Conservation (phyloP, 2,329 filamentous ascomycete genomes). For the Cadophora gregata region DNA sequence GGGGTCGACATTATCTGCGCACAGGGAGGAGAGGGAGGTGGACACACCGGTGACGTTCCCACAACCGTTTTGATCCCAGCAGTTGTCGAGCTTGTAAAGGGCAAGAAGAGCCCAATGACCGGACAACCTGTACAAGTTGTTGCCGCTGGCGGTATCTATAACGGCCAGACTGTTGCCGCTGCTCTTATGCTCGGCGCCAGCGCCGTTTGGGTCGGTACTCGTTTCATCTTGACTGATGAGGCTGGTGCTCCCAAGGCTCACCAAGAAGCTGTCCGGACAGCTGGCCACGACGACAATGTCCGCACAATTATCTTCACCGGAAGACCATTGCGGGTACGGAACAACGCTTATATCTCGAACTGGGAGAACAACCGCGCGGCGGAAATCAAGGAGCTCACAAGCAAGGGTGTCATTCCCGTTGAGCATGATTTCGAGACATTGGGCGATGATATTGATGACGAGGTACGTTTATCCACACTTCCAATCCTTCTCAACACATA, state of each 20-base stretch:
- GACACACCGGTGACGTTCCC: constrained; percentile 93
- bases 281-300: constrained; percentile 93
- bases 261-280: constrained; percentile 92
- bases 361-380: constrained; percentile 91
- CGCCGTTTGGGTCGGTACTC: constrained; percentile 95
- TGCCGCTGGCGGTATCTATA: constrained; percentile 92
- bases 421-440: constrained; percentile 93
- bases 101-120: constrained; percentile 84
- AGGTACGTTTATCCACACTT: constrained; percentile 19
- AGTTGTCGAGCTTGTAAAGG: constrained; percentile 81
- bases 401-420: constrained; percentile 89
- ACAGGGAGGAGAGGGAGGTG: constrained; percentile 96
- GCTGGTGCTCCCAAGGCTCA: constrained; percentile 91
- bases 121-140: constrained; percentile 89
- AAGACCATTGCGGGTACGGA: constrained; percentile 89
- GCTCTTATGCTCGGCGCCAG: constrained; percentile 90
- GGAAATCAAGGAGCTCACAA: constrained; percentile 92
- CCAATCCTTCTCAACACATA: not conserved
- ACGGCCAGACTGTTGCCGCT: constrained; percentile 87
- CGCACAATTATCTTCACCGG: constrained; percentile 99
- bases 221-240: constrained; percentile 93
- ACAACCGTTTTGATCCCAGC: constrained; percentile 90
- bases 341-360: constrained; percentile 90
- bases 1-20: constrained; percentile 98
- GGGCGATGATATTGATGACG: constrained; percentile 70